These are phyloP conservation scores for Binderoboletus segoi DNA, from an alignment of 1,284 basidiomycete species.

Conservation along the genomic window DNA sequence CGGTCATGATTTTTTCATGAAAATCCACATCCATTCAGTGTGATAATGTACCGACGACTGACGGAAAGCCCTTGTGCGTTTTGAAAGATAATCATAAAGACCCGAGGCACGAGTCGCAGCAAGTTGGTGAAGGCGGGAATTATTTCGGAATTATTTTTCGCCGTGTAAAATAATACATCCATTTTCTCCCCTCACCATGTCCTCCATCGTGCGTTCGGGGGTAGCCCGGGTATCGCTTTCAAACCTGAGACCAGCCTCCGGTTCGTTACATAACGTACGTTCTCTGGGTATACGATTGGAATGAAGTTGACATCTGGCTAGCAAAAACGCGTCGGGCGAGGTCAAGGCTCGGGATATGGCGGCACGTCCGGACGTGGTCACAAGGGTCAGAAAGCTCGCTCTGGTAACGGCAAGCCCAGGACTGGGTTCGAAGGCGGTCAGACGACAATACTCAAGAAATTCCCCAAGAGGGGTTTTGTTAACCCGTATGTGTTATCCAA, in stretches of 20 bases:
- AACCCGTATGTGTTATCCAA: conserved; percentile 70
- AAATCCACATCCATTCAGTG: too few species aligned
- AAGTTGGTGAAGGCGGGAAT: too few species aligned
- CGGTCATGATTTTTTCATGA: too few species aligned
- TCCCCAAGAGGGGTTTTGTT: conserved; percentile 93
- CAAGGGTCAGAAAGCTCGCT: conserved; percentile 94
- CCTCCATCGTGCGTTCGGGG: conserved; percentile 31
- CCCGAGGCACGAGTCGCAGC: too few species aligned
- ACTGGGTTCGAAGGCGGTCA: conserved; percentile 95
- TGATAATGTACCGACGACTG: too few species aligned
- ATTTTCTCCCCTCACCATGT: conserved; percentile 27
- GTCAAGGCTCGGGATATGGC: conserved; percentile 88
- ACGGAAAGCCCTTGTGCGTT: too few species aligned
- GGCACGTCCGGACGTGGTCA: conserved; percentile 92
- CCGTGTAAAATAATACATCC: too few species aligned
- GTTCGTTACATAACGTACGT: conserved; percentile 64
- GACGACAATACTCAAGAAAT: conserved; percentile 88
- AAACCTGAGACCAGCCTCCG: conserved; percentile 62
- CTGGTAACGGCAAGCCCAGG: conserved; percentile 82
- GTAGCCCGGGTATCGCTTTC: conserved; percentile 53
- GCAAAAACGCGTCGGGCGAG: conserved; percentile 95
- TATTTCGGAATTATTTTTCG: too few species aligned
- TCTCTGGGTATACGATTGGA: neutral
- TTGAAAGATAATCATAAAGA: too few species aligned
- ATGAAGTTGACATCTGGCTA: conserved; percentile 34